Evolutionary conservation across 352 stramenopile species (phyloP).

Genomic region (Halophytophthora polymorphica): DNA sequence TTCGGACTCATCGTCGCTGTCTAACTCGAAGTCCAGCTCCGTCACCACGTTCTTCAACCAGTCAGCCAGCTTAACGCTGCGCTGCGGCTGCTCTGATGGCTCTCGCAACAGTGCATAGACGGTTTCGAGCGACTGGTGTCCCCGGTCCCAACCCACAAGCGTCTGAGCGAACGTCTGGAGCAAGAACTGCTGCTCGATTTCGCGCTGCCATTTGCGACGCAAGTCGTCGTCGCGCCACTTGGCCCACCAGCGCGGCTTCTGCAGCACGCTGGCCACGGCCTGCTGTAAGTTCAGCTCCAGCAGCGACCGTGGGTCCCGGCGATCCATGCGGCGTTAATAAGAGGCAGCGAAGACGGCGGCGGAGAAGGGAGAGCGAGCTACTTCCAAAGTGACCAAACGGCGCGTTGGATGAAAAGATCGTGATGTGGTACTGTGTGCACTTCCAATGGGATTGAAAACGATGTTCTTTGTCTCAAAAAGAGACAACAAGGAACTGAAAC

Average conservation of each 20-base stretch:
- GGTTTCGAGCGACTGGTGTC: conserved; percentile 3
- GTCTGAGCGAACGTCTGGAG: conserved; percentile 21
- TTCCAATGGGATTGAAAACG: no score
- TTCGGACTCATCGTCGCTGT: conserved; percentile 14
- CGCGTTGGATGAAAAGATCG: no score
- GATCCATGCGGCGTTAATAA: no score
- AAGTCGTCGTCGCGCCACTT: conserved; percentile 32
- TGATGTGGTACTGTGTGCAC: no score
- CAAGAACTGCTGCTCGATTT: conserved; percentile 29
- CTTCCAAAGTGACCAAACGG: no score
- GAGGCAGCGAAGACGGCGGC: no score
- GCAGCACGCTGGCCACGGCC: conserved; percentile 32
- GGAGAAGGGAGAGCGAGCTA: no score
- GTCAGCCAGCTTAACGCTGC: conserved; percentile 14
- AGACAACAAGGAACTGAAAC: no score
- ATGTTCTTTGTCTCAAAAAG: no score
- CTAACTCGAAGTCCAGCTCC: conserved; percentile 8
- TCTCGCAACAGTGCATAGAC: conserved; percentile 10
- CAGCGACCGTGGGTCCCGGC: conserved; percentile 21
- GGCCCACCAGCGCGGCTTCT: conserved; percentile 40
- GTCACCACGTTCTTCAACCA: conserved; percentile 19
- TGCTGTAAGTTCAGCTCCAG: conserved; percentile 31
- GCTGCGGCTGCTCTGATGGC: not conserved
- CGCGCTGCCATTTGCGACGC: conserved; percentile 26
- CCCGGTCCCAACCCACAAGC: conserved; percentile 11